Percentiles rank a stretch among this genome's conserved stretches.
Conservation (phyloP, 2,329 filamentous ascomycete genomes). For the Stachybotrys chartarum region DNA sequence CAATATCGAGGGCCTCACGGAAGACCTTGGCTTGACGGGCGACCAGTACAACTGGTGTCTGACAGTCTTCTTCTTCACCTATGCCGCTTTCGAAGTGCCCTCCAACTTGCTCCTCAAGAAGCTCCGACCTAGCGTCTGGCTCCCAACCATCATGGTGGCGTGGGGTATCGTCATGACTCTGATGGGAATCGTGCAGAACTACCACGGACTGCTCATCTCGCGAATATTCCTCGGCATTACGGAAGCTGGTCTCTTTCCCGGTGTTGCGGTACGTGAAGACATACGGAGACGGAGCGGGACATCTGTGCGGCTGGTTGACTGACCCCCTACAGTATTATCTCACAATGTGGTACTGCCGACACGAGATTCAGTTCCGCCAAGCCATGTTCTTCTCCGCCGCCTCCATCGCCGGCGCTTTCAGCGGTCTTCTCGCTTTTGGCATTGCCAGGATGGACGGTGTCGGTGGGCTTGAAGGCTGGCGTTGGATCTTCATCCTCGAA, state of each 20-base stretch:
- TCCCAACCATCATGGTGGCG: constrained; percentile 68
- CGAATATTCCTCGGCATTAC: constrained; percentile 57
- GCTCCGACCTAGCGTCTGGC: constrained; percentile 65
- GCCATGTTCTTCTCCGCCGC: constrained; percentile 81
- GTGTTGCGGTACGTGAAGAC: constrained; percentile 38
- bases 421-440: constrained; percentile 62
- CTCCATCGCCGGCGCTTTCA: constrained; percentile 71
- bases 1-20: constrained; percentile 52
- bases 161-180: constrained; percentile 43
- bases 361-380: constrained; percentile 46
- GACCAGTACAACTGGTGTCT: constrained; percentile 66
- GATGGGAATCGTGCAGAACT: constrained; percentile 45
- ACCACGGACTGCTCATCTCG: constrained; percentile 37
- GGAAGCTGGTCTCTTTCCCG: constrained; percentile 61
- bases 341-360: constrained; percentile 53
- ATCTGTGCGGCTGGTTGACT: not conserved
- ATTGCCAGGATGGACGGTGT: constrained; percentile 64
- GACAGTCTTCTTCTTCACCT: constrained; percentile 71
- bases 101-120: constrained; percentile 73
- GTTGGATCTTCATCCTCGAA: constrained; percentile 63
- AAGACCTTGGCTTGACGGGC: constrained; percentile 48
- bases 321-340: constrained; percentile 35
- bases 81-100: constrained; percentile 68
- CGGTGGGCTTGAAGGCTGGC: constrained; percentile 51
- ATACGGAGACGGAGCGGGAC: not conserved